These are phyloP conservation scores for Sextonia rubra DNA, from an alignment of 164 flowering plant species.

Conservation along the genomic window DNA sequence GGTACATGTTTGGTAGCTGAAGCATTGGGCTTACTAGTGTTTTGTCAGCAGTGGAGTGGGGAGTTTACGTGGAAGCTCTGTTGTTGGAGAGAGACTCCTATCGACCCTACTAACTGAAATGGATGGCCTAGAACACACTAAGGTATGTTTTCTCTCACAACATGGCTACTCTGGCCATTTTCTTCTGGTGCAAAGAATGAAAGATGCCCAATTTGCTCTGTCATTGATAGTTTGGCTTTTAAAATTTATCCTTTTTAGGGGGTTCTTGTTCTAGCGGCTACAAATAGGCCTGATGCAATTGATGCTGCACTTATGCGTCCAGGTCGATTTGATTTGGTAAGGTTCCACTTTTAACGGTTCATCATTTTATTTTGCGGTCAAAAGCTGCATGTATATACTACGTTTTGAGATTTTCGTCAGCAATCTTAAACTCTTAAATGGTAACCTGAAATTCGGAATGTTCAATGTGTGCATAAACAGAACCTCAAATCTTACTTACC, in stretches of 20 bases:
- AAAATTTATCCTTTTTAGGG: slow-evolving; percentile 44
- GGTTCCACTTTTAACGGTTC: slow-evolving; percentile 5
- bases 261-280: slow-evolving; percentile 92
- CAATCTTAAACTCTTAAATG: neutral
- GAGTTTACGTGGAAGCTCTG: slow-evolving; percentile 47
- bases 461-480: no score
- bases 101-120: slow-evolving; percentile 93
- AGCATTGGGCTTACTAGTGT: neutral
- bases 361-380: neutral
- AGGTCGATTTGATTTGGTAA: slow-evolving; percentile 93
- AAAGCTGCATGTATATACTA: neutral
- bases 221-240: neutral
- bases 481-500: no score
- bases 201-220: neutral
- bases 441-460: no score
- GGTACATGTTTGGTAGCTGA: neutral
- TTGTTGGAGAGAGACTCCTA: slow-evolving; percentile 88
- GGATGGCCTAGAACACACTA: slow-evolving; percentile 94
- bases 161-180: neutral
- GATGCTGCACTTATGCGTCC: slow-evolving; percentile 97
- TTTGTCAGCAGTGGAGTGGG: slow-evolving; percentile 35
- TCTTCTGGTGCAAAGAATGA: neutral
- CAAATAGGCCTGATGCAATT: slow-evolving; percentile 88
- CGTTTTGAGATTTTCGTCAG: neutral
- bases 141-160: slow-evolving; percentile 33